A percentile compares a stretch with the other conserved stretches of the same genome.
These are phyloP conservation scores for Jimgerdemannia lactiflua DNA, from an alignment of 192 early-diverging fungal species.

Conservation along the genomic window DNA sequence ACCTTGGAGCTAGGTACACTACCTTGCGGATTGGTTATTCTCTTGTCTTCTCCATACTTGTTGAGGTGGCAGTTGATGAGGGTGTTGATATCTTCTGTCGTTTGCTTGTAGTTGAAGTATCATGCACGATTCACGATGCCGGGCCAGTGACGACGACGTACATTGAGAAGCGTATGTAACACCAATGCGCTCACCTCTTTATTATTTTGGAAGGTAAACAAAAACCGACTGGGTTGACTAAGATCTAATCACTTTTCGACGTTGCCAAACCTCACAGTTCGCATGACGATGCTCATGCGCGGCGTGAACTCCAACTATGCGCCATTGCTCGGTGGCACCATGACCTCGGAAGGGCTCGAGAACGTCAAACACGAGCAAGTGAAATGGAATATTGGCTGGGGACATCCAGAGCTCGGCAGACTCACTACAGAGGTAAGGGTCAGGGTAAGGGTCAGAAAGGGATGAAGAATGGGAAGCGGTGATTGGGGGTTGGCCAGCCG, in stretches of 20 bases:
- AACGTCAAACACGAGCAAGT: background rate
- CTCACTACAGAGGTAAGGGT: too few relatives aligned
- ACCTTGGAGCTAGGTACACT: background rate
- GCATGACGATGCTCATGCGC: background rate
- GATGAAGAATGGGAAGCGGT: too few relatives aligned
- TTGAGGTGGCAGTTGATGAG: background rate
- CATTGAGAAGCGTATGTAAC: too few relatives aligned
- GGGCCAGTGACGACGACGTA: too few relatives aligned
- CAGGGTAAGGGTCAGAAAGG: too few relatives aligned
- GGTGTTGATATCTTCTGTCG: background rate
- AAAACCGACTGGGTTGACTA: too few relatives aligned
- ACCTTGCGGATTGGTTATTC: background rate
- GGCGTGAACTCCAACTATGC: background rate
- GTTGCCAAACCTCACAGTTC: background rate
- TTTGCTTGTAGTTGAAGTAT: too few relatives aligned
- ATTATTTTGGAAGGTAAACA: too few relatives aligned
- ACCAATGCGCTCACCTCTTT: too few relatives aligned
- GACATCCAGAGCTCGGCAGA: background rate
- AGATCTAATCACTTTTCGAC: background rate
- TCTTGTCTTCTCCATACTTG: background rate
- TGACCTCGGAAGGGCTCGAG: background rate
- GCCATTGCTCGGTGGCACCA: background rate
- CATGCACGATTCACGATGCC: too few relatives aligned
- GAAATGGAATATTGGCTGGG: background rate
- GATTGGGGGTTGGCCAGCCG: too few relatives aligned